Conservation (phyloP, 306 rosid genomes). For the Quillaja saponaria region DNA sequence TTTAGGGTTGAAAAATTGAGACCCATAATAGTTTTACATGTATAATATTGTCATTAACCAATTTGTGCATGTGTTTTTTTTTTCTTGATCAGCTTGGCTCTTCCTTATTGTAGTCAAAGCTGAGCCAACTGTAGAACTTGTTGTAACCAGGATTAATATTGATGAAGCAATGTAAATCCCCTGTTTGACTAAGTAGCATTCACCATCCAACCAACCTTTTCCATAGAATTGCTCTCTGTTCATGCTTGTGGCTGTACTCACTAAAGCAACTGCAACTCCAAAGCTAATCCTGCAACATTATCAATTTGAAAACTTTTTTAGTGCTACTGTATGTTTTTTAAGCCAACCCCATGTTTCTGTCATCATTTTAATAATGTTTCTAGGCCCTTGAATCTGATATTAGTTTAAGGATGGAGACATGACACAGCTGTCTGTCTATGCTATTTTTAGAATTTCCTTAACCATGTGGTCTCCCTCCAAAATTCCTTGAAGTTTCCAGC, state of each 20-base stretch:
- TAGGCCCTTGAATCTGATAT: constrained; percentile 6
- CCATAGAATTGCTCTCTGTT: constrained; percentile 67
- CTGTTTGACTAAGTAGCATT: constrained; percentile 68
- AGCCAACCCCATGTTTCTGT: no score
- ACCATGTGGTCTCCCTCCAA: constrained; percentile 17
- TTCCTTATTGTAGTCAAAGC: constrained; percentile 35
- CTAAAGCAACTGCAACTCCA: constrained; percentile 49
- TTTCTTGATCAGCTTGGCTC: constrained; percentile 38
- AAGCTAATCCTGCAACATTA: constrained; percentile 70
- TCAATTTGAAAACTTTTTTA: constrained; percentile 5
- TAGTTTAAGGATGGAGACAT: constrained; percentile 18
- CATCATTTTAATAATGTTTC: no score
- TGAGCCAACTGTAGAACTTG: constrained; percentile 50
- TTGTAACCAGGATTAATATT: constrained; percentile 46
- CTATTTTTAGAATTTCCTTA: background rate
- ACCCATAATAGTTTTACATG: background rate
- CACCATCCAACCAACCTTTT: constrained; percentile 80
- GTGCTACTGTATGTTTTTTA: background rate
- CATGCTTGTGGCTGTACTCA: constrained; percentile 73
- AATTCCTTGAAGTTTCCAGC: constrained; percentile 30
- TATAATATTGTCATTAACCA: constrained; percentile 25
- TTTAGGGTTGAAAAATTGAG: background rate
- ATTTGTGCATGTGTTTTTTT: constrained; percentile 42
- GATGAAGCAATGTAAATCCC: constrained; percentile 63
- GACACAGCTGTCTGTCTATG: constrained; percentile 30